A percentile compares a stretch with the other conserved stretches of the same genome.
Evolutionary conservation across 1,139 yeast genomes (phyloP).

Genomic region (Zygoascus sp.): DNA sequence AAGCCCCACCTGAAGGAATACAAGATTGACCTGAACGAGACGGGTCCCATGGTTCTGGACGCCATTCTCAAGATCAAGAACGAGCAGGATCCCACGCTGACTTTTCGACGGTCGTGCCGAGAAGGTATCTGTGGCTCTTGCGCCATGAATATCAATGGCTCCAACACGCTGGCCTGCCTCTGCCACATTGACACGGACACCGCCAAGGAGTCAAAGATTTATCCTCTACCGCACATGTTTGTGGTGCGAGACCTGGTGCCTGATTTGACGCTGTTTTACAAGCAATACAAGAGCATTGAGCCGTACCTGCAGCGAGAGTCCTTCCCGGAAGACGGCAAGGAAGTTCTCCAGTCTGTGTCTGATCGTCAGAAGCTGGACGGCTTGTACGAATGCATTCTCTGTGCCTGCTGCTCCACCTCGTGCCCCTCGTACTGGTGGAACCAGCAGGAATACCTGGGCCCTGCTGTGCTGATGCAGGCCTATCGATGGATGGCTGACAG

Average conservation of each 20-base stretch:
- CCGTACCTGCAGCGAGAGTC: slow-evolving; percentile 88
- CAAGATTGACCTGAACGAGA: slow-evolving; percentile 77
- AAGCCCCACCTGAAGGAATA: slow-evolving; percentile 85
- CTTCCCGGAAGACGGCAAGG: slow-evolving; percentile 86
- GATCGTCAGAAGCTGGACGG: slow-evolving; percentile 98
- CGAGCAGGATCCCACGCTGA: slow-evolving; percentile 92
- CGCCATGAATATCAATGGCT: slow-evolving; percentile 99
- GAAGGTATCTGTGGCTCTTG: slow-evolving; percentile 99
- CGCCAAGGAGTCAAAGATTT: slow-evolving; percentile 73
- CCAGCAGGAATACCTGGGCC: slow-evolving; percentile 97
- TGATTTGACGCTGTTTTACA: slow-evolving; percentile 94
- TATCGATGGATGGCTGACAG: slow-evolving; percentile 98
- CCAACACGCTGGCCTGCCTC: slow-evolving; percentile 93
- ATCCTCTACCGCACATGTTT: slow-evolving; percentile 98
- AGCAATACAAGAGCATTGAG: slow-evolving; percentile 97
- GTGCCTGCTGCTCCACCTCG: slow-evolving; percentile 98
- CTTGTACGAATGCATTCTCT: slow-evolving; percentile 91
- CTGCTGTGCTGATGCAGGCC: slow-evolving; percentile 98
- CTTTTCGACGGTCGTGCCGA: slow-evolving; percentile 97
- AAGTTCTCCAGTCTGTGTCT: slow-evolving; percentile 82
- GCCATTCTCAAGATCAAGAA: slow-evolving; percentile 91
- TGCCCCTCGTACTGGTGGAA: slow-evolving; percentile 99
- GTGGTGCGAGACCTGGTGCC: slow-evolving; percentile 97
- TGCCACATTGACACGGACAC: slow-evolving; percentile 86
- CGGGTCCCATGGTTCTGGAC: slow-evolving; percentile 98